A percentile compares a stretch with the other conserved stretches of the same genome.
phyloP scores from a whole-genome alignment of 176 grass and related monocot species.

The Zoysia pacifica region DNA sequence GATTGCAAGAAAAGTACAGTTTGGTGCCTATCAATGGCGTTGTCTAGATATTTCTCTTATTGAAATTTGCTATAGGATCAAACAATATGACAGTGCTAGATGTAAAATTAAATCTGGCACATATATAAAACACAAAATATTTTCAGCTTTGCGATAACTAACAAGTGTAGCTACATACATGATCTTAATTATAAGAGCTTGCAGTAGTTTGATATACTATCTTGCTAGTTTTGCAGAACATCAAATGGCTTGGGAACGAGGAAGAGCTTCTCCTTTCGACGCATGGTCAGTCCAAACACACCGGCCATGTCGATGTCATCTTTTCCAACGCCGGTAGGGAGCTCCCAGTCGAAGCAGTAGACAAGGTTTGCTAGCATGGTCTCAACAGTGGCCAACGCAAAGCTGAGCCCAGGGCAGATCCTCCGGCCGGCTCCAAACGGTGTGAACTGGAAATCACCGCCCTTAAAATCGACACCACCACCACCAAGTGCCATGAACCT shows the following conservation, averaged over 20 bases:
- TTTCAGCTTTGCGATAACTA: no score
- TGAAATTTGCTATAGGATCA: no score
- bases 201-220: no score
- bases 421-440: slow-evolving; percentile 39
- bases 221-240: background rate
- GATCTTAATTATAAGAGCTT: no score
- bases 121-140: no score
- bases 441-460: slow-evolving; percentile 20
- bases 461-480: background rate
- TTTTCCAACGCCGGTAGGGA: slow-evolving; percentile 22
- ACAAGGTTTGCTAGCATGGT: slow-evolving; percentile 46
- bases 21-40: no score
- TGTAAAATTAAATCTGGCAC: no score
- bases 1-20: no score
- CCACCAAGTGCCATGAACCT: slow-evolving; percentile 32
- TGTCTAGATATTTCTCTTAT: no score
- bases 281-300: slow-evolving; percentile 39
- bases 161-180: no score
- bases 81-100: no score
- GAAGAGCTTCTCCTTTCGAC: slow-evolving; percentile 43
- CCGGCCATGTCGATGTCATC: slow-evolving; percentile 39
- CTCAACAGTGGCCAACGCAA: slow-evolving; percentile 49
- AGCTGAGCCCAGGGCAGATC: slow-evolving; percentile 50
- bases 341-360: slow-evolving; percentile 46
- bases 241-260: slow-evolving; percentile 20